phyloP scores from a whole-genome alignment of 371 early-diverging fungal genomes.

The Syncephalastrum sp. region DNA sequence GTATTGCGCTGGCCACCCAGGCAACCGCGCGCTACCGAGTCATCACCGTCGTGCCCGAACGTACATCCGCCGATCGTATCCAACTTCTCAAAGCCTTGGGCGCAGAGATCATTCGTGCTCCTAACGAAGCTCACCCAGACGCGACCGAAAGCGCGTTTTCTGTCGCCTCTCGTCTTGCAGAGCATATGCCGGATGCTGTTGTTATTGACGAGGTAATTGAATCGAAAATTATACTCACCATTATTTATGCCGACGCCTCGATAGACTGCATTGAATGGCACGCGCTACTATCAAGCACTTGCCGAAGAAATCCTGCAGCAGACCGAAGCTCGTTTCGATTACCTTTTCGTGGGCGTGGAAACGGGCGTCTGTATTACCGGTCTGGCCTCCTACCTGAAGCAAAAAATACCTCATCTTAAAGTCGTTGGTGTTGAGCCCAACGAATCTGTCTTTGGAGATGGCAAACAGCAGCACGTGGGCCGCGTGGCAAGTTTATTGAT shows the following conservation, averaged over 20 bases:
- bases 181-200: constrained; percentile 53
- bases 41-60: constrained; percentile 71
- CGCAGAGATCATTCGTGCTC: constrained; percentile 76
- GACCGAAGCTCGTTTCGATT: constrained; percentile 54
- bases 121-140: constrained; percentile 69
- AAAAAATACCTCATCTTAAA: constrained; percentile 53
- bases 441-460: constrained; percentile 52
- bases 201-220: constrained; percentile 68
- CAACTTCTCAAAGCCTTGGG: constrained; percentile 72
- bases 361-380: constrained; percentile 69
- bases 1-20: constrained; percentile 45
- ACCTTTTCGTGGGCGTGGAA: constrained; percentile 73
- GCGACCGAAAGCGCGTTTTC: constrained; percentile 71
- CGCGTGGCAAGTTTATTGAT: constrained; percentile 7
- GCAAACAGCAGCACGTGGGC: not conserved
- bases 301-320: constrained; percentile 73
- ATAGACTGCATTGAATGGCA: constrained; percentile 22
- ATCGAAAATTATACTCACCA: not conserved
- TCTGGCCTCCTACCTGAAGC: constrained; percentile 57
- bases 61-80: constrained; percentile 71
- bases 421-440: constrained; percentile 74
- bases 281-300: constrained; percentile 34
- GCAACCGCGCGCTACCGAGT: constrained; percentile 52
- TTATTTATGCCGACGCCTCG: not conserved
- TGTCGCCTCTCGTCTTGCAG: constrained; percentile 64